phyloP scores from a whole-genome alignment of 1,284 basidiomycete genomes.

The Rhizoctonia solani region DNA sequence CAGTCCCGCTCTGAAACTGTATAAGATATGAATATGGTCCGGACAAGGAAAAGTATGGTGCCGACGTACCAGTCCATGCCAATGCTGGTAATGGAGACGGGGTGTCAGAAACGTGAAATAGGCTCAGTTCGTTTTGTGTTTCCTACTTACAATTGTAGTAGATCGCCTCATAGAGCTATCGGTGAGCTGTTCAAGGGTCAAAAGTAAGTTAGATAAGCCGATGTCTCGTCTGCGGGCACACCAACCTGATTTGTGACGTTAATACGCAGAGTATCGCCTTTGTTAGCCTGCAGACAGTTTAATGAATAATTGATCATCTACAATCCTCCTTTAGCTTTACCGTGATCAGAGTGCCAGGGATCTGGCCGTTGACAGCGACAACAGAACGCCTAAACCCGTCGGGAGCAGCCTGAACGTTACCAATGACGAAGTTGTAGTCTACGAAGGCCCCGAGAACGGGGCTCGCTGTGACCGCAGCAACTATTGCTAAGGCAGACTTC shows the following conservation, averaged over 20 bases:
- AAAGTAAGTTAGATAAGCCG: neutral
- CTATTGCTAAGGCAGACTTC: neutral
- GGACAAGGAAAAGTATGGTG: neutral
- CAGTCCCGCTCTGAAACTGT: constrained; percentile 23
- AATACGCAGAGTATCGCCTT: constrained; percentile 16
- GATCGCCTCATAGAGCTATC: constrained; percentile 24
- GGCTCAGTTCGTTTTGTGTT: neutral
- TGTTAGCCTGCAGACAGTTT: neutral
- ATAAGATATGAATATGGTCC: neutral
- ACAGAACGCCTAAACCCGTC: constrained; percentile 31
- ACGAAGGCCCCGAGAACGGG: constrained; percentile 11
- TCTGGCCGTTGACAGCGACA: constrained; percentile 28
- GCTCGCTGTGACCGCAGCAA: neutral
- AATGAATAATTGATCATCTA: neutral
- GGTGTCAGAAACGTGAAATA: neutral
- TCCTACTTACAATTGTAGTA: constrained; percentile 27
- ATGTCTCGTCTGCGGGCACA: neutral
- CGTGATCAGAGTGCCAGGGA: constrained; percentile 21
- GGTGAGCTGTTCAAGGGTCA: neutral
- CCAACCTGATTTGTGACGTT: constrained; percentile 27
- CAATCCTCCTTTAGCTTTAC: neutral
- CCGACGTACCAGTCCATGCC: constrained; percentile 24
- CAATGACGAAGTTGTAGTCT: constrained; percentile 12
- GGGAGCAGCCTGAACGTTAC: constrained; percentile 24
- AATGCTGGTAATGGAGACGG: constrained; percentile 19